A percentile compares a stretch with the other conserved stretches of the same genome.
These are phyloP conservation scores for Erythrophleum ivorense DNA, from an alignment of 331 rosid species.

Conservation along the genomic window DNA sequence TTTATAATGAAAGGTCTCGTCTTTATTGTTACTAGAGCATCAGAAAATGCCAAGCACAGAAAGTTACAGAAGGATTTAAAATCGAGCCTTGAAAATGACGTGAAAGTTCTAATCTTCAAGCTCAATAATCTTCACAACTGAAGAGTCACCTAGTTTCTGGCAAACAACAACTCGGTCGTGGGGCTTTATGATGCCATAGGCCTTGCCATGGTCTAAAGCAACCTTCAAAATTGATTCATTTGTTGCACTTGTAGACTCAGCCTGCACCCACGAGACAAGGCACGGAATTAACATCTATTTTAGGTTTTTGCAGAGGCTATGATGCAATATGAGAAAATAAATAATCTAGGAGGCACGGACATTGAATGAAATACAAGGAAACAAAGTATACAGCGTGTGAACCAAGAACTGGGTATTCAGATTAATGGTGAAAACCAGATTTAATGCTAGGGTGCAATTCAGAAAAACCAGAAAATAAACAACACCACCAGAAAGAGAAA, in stretches of 20 bases:
- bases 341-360: neutral
- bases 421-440: neutral
- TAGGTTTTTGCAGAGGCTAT: neutral
- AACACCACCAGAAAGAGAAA: neutral
- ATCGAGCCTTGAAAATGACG: conserved; percentile 6
- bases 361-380: neutral
- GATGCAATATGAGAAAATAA: neutral
- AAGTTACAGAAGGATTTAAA: neutral
- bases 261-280: conserved; percentile 50
- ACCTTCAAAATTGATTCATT: conserved; percentile 90
- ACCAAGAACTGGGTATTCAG: neutral
- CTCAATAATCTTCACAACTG: conserved; percentile 89
- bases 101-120: conserved; percentile 67
- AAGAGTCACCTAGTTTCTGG: conserved; percentile 90
- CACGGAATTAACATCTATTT: conserved; percentile 2
- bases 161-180: conserved; percentile 90
- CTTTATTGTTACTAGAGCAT: neutral
- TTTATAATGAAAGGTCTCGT: neutral
- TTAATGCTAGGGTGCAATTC: neutral
- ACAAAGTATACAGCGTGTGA: neutral
- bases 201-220: conserved; percentile 88
- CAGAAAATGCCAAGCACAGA: neutral
- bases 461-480: neutral
- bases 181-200: conserved; percentile 72
- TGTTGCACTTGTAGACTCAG: conserved; percentile 77